Conservation (phyloP, 1,284 basidiomycete genomes). For the Ceratobasidium sp. region DNA sequence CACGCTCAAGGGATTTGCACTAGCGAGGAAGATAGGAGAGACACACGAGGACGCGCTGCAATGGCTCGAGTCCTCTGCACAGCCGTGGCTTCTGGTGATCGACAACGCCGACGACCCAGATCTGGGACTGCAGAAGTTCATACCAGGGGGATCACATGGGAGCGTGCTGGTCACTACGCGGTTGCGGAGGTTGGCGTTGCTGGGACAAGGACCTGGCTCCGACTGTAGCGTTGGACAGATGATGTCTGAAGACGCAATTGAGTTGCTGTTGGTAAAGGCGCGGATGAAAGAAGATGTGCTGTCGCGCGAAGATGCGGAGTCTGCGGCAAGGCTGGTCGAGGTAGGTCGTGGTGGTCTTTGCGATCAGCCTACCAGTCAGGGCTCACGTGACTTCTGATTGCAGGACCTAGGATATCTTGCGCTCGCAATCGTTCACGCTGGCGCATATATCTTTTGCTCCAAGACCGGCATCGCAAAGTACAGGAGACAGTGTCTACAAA, state of each 20-base stretch:
- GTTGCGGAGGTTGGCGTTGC: not conserved
- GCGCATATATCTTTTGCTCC: constrained; percentile 3
- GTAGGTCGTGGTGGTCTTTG: too few species aligned
- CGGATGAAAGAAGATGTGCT: not conserved
- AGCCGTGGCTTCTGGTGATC: constrained; percentile 7
- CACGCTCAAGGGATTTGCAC: constrained; percentile 7
- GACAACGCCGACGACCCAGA: constrained; percentile 11
- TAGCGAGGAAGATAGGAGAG: not conserved
- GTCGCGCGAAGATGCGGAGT: not conserved
- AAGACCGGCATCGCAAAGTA: not conserved
- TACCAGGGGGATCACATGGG: not conserved
- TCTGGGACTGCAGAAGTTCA: not conserved
- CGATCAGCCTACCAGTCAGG: too few species aligned
- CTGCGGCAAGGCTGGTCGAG: not conserved
- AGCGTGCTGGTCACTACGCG: constrained; percentile 23
- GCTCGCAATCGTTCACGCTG: constrained; percentile 16
- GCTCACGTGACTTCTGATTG: too few species aligned
- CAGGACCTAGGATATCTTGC: constrained; percentile 6
- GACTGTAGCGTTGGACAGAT: not conserved
- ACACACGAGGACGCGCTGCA: constrained; percentile 1
- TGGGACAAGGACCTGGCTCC: not conserved
- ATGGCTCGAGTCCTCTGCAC: not conserved
- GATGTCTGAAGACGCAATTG: constrained; percentile 2
- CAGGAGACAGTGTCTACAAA: not conserved
- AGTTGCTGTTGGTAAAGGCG: not conserved